Percentiles rank a stretch among this genome's conserved stretches.
Evolutionary conservation across 2,329 filamentous ascomycete species (phyloP).

Genomic region (Diaporthe citrichinensis): DNA sequence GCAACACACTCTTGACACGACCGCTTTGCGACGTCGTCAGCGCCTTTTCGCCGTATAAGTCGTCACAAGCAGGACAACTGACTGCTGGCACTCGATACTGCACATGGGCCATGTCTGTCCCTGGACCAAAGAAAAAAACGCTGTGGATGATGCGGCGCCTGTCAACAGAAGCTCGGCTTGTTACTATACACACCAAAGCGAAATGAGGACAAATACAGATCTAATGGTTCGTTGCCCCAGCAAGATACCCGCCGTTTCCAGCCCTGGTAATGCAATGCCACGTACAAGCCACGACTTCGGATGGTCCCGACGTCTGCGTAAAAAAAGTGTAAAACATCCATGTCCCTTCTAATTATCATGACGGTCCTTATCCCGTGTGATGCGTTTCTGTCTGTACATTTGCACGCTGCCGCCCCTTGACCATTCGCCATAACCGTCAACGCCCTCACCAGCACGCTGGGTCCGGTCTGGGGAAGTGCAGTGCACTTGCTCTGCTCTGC

Average conservation of each 20-base stretch:
- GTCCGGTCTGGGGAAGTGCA: background rate
- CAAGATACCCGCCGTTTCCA: slow-evolving; percentile 28
- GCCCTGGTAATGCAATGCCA: slow-evolving; percentile 34
- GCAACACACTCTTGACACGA: background rate
- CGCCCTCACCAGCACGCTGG: slow-evolving; percentile 7
- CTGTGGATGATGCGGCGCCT: background rate
- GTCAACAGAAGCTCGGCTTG: slow-evolving; percentile 3
- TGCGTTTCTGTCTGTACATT: slow-evolving; percentile 28
- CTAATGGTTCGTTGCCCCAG: slow-evolving; percentile 29
- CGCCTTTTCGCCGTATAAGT: background rate
- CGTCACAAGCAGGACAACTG: background rate
- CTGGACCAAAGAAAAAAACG: no score
- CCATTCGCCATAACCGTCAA: slow-evolving; percentile 16
- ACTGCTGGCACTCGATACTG: background rate
- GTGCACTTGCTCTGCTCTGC: background rate
- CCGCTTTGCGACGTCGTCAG: background rate
- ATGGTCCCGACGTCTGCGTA: slow-evolving; percentile 35
- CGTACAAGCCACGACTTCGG: slow-evolving; percentile 17
- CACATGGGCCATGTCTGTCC: background rate
- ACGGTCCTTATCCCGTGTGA: slow-evolving; percentile 20
- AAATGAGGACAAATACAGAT: slow-evolving; percentile 6
- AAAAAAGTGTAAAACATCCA: slow-evolving; percentile 31
- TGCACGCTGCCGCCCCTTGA: slow-evolving; percentile 21
- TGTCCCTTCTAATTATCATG: slow-evolving; percentile 32
- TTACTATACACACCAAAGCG: slow-evolving; percentile 22